phyloP scores from a whole-genome alignment of 805 yeast species.

The Wickerhamiella shivajii region DNA sequence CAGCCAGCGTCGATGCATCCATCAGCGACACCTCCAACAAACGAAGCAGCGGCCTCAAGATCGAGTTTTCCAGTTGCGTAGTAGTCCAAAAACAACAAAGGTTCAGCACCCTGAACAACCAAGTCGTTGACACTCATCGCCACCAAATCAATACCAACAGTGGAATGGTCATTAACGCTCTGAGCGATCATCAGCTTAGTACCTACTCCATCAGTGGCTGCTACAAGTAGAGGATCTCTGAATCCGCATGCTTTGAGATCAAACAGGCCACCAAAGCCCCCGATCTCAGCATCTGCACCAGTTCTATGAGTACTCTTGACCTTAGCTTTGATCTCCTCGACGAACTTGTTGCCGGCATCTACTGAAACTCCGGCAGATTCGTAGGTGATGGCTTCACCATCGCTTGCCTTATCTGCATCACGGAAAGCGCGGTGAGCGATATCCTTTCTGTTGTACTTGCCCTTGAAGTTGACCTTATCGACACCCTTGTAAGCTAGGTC shows the following conservation, averaged over 20 bases:
- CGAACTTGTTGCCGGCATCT: conserved; percentile 83
- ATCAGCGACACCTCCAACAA: conserved; percentile 89
- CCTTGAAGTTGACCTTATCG: conserved; percentile 51
- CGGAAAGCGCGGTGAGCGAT: conserved; percentile 95
- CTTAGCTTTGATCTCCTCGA: conserved; percentile 74
- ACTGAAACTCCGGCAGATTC: conserved; percentile 96
- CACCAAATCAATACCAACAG: conserved; percentile 97
- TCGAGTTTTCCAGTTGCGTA: conserved; percentile 91
- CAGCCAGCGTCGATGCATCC: conserved; percentile 94
- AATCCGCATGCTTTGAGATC: conserved; percentile 84
- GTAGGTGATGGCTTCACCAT: conserved; percentile 50
- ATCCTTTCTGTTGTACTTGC: conserved; percentile 76
- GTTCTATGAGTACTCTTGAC: conserved; percentile 88
- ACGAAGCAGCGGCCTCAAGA: conserved; percentile 66
- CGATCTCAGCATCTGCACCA: conserved; percentile 96
- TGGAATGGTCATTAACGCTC: conserved; percentile 70
- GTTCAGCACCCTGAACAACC: conserved; percentile 98
- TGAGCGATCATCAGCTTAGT: conserved; percentile 93
- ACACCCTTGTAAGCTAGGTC: conserved; percentile 78
- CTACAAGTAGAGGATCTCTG: conserved; percentile 62
- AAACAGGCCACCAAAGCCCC: conserved; percentile 97
- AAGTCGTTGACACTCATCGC: conserved; percentile 98
- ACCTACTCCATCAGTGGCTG: conserved; percentile 99
- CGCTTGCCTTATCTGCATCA: conserved; percentile 15
- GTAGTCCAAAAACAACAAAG: conserved; percentile 86